Base-by-base conservation (phyloP, 2,329 filamentous ascomycete genomes). In the Delphinella strobiligena region DNA sequence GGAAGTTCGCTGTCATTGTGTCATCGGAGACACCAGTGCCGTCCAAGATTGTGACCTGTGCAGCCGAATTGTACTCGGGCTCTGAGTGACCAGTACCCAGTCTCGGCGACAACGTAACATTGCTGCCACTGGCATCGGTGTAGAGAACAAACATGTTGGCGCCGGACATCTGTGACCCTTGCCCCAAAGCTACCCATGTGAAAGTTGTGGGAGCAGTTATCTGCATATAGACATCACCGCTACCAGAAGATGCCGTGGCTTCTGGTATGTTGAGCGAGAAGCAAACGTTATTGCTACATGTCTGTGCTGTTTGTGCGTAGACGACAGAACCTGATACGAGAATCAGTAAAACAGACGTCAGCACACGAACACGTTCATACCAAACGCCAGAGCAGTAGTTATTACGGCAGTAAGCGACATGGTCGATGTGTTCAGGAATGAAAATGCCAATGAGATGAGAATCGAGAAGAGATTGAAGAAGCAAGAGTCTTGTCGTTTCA, bases 71-170 rank as follows among this genome's bases (percentile, higher is more conserved):
- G 39, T 61, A 53, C 12, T 51, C 45, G 2, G 73, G 73, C 45
- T 59, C 47, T 3, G 38, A 44, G 22, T 72, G 52, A 5, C 69
- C 69, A 10, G 49, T 58, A 7, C 64, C 65, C 5, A 61, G 47
- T 31, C 74, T 59, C 8, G 72, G 68, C 3, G 73, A 76, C 7
- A 78, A 47, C 1, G 74, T 78, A 11, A 78, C 69, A 45, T 75
- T 76, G 32, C 56, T 63, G 18, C 70, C 67, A 29, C 56, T 56
- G 30, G 64, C 57, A 18, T 66, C 63, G n/a, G 69, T 64, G 48
- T 78, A 78, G 4, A 75, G 60, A 32, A 77, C 58, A 50, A 78
- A 76, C 34, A 78, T 75, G 52, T 75, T 74, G 4, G 74, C 54
- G 16, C 66, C 67, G 12, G 54, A 47, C 74, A 78, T 78, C 15